Percentiles rank a stretch among this genome's conserved stretches.
phyloP scores from a whole-genome alignment of 805 yeast species.

The Clavispora phyllophila region DNA sequence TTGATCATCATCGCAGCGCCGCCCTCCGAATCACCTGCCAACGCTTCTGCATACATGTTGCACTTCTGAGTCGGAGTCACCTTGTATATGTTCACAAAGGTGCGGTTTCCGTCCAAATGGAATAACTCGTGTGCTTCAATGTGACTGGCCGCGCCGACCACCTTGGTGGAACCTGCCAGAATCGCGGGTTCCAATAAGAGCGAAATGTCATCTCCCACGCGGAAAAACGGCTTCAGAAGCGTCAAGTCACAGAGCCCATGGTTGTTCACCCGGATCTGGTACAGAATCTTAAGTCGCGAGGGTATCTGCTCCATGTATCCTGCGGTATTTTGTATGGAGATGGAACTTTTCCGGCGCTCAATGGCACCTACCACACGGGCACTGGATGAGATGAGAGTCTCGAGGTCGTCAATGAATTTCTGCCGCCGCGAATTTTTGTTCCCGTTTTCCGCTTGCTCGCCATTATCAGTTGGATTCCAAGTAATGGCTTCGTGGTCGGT shows the following conservation, averaged over 20 bases:
- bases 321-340: slow-evolving; percentile 10
- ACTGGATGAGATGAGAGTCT: slow-evolving; percentile 26
- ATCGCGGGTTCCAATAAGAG: slow-evolving; percentile 21
- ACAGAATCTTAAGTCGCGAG: slow-evolving; percentile 13
- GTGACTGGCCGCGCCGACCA: slow-evolving; percentile 30
- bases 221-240: slow-evolving; percentile 31
- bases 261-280: slow-evolving; percentile 32
- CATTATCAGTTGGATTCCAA: background rate
- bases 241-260: slow-evolving; percentile 27
- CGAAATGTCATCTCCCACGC: slow-evolving; percentile 35
- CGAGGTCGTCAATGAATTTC: slow-evolving; percentile 25
- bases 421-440: background rate
- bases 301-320: slow-evolving; percentile 10
- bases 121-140: slow-evolving; percentile 38
- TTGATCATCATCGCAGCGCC: slow-evolving; percentile 19
- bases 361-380: slow-evolving; percentile 30
- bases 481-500: background rate
- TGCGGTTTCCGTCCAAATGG: slow-evolving; percentile 16
- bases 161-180: slow-evolving; percentile 14
- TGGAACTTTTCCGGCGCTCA: slow-evolving; percentile 29
- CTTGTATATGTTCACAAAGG: slow-evolving; percentile 23
- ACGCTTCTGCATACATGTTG: slow-evolving; percentile 29
- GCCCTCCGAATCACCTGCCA: slow-evolving; percentile 5
- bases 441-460: background rate
- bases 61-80: slow-evolving; percentile 31